These are phyloP conservation scores for Podospora didyma DNA, from an alignment of 495 filamentous ascomycete species.

Conservation along the genomic window DNA sequence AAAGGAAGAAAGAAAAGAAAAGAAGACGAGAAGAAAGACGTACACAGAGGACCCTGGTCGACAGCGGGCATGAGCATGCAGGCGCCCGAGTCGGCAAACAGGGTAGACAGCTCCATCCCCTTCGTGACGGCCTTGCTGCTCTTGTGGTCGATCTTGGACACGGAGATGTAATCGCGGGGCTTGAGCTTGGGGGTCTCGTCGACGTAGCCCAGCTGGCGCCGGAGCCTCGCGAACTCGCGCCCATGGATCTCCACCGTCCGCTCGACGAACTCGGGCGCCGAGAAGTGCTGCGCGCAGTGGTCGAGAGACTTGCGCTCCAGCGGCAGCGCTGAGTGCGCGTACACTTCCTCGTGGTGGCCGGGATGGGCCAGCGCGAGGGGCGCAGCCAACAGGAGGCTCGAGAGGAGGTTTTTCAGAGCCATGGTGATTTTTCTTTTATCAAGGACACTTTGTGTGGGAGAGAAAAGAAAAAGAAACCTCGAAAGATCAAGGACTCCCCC, in stretches of 20 bases:
- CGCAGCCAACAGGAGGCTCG: constrained; percentile 24
- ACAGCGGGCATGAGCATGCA: constrained; percentile 54
- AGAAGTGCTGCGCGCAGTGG: constrained; percentile 29
- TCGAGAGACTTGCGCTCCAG: constrained; percentile 26
- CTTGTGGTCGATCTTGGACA: constrained; percentile 44
- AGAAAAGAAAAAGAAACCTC: neutral
- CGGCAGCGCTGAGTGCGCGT: constrained; percentile 20
- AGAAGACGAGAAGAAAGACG: constrained; percentile 5
- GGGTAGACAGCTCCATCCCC: constrained; percentile 40
- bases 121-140: constrained; percentile 51
- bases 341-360: constrained; percentile 22
- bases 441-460: neutral
- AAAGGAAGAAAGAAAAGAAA: too few relatives aligned
- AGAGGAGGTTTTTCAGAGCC: constrained; percentile 22
- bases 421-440: too few relatives aligned
- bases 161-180: constrained; percentile 27
- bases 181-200: constrained; percentile 18
- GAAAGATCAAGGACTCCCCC: too few relatives aligned
- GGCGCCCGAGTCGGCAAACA: constrained; percentile 52
- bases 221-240: constrained; percentile 20
- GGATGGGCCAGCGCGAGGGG: constrained; percentile 26
- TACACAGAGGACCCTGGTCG: constrained; percentile 55
- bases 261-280: constrained; percentile 25
- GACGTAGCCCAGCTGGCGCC: constrained; percentile 14
- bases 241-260: constrained; percentile 28